These are phyloP conservation scores for Mycena sp. DNA, from an alignment of 1,284 basidiomycete species.

Conservation along the genomic window DNA sequence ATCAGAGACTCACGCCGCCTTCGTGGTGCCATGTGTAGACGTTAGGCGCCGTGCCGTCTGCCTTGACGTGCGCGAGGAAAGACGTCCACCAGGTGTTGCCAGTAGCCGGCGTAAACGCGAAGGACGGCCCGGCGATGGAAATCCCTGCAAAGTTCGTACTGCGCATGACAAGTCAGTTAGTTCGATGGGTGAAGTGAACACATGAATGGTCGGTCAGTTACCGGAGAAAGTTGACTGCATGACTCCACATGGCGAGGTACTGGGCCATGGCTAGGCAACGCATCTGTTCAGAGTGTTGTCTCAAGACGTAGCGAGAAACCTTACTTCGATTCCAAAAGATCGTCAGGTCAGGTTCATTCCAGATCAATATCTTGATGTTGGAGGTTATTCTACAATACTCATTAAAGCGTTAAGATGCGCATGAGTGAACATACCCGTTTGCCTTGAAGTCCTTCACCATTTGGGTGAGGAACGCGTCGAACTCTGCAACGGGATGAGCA, in stretches of 20 bases:
- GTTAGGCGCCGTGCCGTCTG: constrained; percentile 30
- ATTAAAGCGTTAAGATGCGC: neutral
- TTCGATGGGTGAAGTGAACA: too few relatives aligned
- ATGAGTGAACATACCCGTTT: constrained; percentile 17
- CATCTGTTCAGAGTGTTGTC: neutral
- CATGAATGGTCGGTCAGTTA: too few relatives aligned
- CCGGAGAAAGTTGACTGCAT: constrained; percentile 28
- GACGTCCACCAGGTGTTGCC: constrained; percentile 34
- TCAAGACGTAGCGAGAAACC: neutral
- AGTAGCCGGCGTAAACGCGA: constrained; percentile 19
- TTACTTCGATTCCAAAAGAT: constrained; percentile 31
- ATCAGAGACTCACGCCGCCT: constrained; percentile 27
- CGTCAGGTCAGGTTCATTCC: constrained; percentile 34
- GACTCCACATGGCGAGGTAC: constrained; percentile 31
- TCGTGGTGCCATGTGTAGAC: constrained; percentile 35
- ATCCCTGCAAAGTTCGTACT: constrained; percentile 29
- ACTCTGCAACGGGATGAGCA: constrained; percentile 11
- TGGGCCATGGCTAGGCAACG: constrained; percentile 22
- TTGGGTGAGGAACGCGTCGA: constrained; percentile 30
- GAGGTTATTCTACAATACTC: constrained; percentile 28
- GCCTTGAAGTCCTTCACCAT: constrained; percentile 33
- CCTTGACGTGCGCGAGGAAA: constrained; percentile 27
- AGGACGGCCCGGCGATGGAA: constrained; percentile 28
- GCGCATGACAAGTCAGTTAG: neutral
- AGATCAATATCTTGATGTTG: constrained; percentile 33